These are phyloP conservation scores for Spergularia azorica DNA, from an alignment of 179 eudicot species.

Conservation along the genomic window DNA sequence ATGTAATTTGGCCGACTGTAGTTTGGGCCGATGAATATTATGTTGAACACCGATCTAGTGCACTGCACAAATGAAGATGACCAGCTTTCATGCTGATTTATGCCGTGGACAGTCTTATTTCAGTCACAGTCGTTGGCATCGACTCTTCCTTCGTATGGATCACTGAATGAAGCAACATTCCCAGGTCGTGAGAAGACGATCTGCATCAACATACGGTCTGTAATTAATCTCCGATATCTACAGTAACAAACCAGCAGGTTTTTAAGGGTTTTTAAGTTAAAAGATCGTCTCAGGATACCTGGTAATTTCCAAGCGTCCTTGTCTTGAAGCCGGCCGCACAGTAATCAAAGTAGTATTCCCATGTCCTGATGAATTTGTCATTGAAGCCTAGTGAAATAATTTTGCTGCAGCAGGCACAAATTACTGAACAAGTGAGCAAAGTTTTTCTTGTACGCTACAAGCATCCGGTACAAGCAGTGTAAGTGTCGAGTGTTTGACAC, in stretches of 20 bases:
- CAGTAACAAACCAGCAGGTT: too few species aligned
- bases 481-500: background rate
- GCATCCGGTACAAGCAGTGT: background rate
- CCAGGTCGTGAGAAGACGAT: conserved; percentile 35
- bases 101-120: too few species aligned
- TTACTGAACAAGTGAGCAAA: background rate
- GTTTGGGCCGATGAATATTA: too few species aligned
- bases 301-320: conserved; percentile 67
- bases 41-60: too few species aligned
- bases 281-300: conserved; percentile 15
- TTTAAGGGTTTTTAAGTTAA: too few species aligned
- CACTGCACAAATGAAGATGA: too few species aligned
- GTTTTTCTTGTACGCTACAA: too few species aligned
- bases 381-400: conserved; percentile 71
- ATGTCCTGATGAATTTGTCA: conserved; percentile 87
- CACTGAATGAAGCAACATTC: conserved; percentile 25
- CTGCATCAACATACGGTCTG: conserved; percentile 2
- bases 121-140: background rate
- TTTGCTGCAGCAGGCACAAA: conserved; percentile 43
- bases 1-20: too few species aligned
- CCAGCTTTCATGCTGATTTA: too few species aligned
- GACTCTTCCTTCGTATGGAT: conserved; percentile 15
- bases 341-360: conserved; percentile 95
- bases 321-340: conserved; percentile 88
- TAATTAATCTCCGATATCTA: too few species aligned